phyloP scores from a whole-genome alignment of 352 stramenopile species.

The Phytophthora crassamura region DNA sequence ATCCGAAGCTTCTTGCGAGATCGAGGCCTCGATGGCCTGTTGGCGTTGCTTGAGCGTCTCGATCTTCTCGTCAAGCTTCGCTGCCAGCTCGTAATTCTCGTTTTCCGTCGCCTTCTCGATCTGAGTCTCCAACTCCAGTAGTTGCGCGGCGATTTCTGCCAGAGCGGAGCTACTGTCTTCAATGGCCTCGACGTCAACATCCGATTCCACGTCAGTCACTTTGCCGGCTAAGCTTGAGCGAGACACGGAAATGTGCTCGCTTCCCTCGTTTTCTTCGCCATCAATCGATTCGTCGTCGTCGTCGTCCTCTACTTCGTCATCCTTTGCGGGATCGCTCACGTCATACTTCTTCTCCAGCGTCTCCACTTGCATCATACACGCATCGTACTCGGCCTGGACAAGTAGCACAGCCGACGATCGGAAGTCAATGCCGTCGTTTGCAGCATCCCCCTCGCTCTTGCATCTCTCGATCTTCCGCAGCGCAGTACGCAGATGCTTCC shows the following conservation, averaged over 20 bases:
- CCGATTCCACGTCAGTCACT: conserved; percentile 28
- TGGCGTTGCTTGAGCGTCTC: conserved; percentile 64
- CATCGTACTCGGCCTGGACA: conserved; percentile 81
- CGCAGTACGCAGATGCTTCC: conserved; percentile 60
- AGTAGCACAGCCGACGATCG: conserved; percentile 69
- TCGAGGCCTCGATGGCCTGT: conserved; percentile 44
- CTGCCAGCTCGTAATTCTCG: conserved; percentile 84
- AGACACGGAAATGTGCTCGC: conserved; percentile 11
- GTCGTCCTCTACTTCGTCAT: conserved; percentile 63
- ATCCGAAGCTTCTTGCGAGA: conserved; percentile 27
- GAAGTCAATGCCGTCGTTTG: conserved; percentile 69
- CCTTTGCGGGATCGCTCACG: conserved; percentile 55
- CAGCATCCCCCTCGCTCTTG: conserved; percentile 67
- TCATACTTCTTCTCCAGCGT: conserved; percentile 78
- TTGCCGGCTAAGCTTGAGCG: conserved; percentile 34
- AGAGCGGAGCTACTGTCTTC: conserved; percentile 44
- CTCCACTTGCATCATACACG: conserved; percentile 66
- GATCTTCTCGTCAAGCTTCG: conserved; percentile 78
- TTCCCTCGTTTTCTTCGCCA: conserved; percentile 46
- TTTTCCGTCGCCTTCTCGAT: conserved; percentile 84
- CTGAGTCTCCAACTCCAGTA: conserved; percentile 64
- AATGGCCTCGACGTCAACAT: conserved; percentile 33
- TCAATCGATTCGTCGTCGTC: conserved; percentile 58
- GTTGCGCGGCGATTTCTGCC: conserved; percentile 65
- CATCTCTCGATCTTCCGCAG: conserved; percentile 75